Base-by-base conservation (phyloP, 2,329 filamentous ascomycete genomes). In the Ceratocystis eucalypticola region DNA sequence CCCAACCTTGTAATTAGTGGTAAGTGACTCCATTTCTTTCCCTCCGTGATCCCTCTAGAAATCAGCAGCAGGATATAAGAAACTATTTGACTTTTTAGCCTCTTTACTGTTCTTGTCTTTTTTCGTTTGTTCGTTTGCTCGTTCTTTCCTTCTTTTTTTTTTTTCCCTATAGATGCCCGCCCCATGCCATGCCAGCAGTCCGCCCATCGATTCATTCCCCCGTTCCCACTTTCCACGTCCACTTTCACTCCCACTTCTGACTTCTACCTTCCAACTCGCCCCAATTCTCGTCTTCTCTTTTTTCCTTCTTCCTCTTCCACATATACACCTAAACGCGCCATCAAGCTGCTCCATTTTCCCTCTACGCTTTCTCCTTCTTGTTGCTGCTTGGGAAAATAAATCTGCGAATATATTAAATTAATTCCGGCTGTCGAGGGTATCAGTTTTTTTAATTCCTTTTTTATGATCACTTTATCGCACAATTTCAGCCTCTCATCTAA, bases 11-110 rank as follows among this genome's bases (percentile, higher is more conserved):
- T 12, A 41, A 41, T 41, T 41, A 41, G 37, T 41, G 37, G 10
- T 1, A 41, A 41, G 37, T 41, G 37, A 41, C 37, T 41, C 37
- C 37, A 12, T 41, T 41, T 12, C 37, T 41, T 66, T 62, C 59
- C 59, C 46, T 66, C 65, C 59, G 65, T 37, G 59, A 66, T 66
- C 59, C 59, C 59, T 30, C 61, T 10, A 63, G 61, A 64, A 41
- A 41, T n/a, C 37, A 65, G 33, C 37, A 41, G 37, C 37, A 41
- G 37, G 37, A 41, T 41, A 41, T 41, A 15, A 41, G 37, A 41
- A 22, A 48, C 28, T 8, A 5, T 5, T 62, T 62, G 22, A 41
- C n/a, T 37, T 50, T 41, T 44, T 62, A 62, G 45, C 63, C 37
- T 65, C 46, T 62, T 57, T 67, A 57, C 46, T 67, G 45, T 30